These are phyloP conservation scores for Camellia sinensis DNA, from an alignment of 148 eudicot species.

Conservation along the genomic window DNA sequence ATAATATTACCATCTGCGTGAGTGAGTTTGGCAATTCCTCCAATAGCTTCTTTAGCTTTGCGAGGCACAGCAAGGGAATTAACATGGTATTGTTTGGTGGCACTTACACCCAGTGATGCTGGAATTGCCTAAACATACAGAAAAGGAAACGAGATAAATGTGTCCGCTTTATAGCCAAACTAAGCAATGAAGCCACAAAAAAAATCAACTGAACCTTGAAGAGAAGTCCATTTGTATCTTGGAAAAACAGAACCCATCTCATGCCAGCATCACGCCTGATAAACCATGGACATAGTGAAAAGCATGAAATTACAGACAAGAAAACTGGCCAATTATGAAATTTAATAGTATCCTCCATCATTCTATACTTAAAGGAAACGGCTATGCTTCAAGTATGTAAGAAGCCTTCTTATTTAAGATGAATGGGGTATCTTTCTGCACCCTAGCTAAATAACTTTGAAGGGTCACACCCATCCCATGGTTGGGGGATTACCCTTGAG, in stretches of 20 bases:
- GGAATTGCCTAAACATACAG: conserved; percentile 72
- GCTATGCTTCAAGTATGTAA: no score
- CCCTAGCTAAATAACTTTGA: background rate
- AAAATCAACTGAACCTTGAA: conserved; percentile 63
- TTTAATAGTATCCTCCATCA: background rate
- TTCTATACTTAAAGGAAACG: no score
- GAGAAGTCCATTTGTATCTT: conserved; percentile 98
- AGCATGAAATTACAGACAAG: conserved; percentile 13
- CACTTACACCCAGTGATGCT: conserved; percentile 87
- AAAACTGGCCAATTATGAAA: background rate
- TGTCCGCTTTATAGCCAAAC: background rate
- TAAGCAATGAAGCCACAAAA: conserved; percentile 11
- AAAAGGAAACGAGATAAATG: conserved; percentile 5
- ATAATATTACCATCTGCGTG: conserved; percentile 76
- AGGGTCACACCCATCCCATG: background rate
- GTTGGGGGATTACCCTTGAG: background rate
- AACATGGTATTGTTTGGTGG: conserved; percentile 77
- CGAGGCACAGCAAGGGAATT: conserved; percentile 98
- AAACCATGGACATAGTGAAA: background rate
- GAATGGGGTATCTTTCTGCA: background rate
- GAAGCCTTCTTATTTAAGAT: no score
- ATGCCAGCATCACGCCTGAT: conserved; percentile 85
- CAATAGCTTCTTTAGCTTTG: conserved; percentile 99
- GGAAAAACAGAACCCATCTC: conserved; percentile 92
- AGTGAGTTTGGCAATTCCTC: conserved; percentile 95